Evolutionary conservation across 768 basidiomycete species (phyloP).

Genomic region (Podaxis rugospora): DNA sequence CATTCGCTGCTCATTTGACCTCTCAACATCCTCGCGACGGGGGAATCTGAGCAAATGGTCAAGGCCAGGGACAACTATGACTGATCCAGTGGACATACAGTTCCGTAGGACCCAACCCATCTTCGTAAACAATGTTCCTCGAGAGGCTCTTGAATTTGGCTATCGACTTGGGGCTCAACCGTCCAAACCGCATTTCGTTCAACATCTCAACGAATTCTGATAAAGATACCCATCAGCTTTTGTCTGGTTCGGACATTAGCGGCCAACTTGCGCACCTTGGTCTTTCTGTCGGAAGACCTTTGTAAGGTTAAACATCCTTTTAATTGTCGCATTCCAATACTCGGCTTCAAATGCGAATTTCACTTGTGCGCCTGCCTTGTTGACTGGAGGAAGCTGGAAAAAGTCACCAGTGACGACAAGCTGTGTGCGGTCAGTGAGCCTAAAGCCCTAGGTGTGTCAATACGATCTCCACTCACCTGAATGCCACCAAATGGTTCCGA

Average conservation of each 20-base stretch:
- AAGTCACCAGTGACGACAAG: slow-evolving; percentile 95
- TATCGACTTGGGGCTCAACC: slow-evolving; percentile 60
- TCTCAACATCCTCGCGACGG: slow-evolving; percentile 86
- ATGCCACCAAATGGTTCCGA: slow-evolving; percentile 88
- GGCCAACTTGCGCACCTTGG: slow-evolving; percentile 50
- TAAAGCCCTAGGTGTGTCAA: too few species aligned
- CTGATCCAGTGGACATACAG: slow-evolving; percentile 47
- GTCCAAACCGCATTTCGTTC: slow-evolving; percentile 97
- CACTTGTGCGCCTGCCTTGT: slow-evolving; percentile 50
- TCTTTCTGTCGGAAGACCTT: slow-evolving; percentile 96
- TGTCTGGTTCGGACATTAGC: not conserved
- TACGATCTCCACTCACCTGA: slow-evolving; percentile 46
- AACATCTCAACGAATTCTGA: slow-evolving; percentile 93
- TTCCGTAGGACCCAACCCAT: slow-evolving; percentile 87
- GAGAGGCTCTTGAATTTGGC: slow-evolving; percentile 65
- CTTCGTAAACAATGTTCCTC: slow-evolving; percentile 67
- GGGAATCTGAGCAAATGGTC: slow-evolving; percentile 61
- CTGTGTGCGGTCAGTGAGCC: slow-evolving; percentile 29
- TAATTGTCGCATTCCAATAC: slow-evolving; percentile 68
- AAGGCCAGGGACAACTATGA: not conserved
- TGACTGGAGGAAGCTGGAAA: slow-evolving; percentile 95
- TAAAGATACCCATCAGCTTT: not conserved
- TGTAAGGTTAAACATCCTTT: slow-evolving; percentile 86
- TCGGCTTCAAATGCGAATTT: slow-evolving; percentile 93
- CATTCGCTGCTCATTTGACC: slow-evolving; percentile 74